A percentile compares a stretch with the other conserved stretches of the same genome.
Evolutionary conservation across 2,329 filamentous ascomycete genomes (phyloP).

Genomic region (Amylocarpus encephaloides): DNA sequence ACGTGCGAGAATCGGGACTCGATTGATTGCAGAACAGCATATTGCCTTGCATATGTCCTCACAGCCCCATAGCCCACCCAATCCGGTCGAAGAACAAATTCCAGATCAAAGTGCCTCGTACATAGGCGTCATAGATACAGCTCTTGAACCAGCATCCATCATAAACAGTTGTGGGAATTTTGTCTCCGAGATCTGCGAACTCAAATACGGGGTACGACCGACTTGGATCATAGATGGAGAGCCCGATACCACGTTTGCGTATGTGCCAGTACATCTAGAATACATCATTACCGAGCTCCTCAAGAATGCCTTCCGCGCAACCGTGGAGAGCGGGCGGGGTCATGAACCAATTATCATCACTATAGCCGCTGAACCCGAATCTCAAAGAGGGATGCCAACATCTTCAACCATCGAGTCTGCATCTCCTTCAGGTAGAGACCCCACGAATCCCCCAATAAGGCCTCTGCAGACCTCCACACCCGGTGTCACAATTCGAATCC

Average conservation of each 20-base stretch:
- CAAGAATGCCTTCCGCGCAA: slow-evolving; percentile 94
- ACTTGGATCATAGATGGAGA: slow-evolving; percentile 76
- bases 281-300: slow-evolving; percentile 96
- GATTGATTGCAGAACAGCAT: slow-evolving; percentile 93
- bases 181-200: slow-evolving; percentile 92
- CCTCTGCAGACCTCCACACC: slow-evolving; percentile 62
- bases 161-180: slow-evolving; percentile 82
- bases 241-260: slow-evolving; percentile 81
- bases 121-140: slow-evolving; percentile 93
- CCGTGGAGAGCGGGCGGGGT: slow-evolving; percentile 75
- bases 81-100: slow-evolving; percentile 42
- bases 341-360: slow-evolving; percentile 84
- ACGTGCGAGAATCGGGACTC: slow-evolving; percentile 85
- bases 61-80: slow-evolving; percentile 59
- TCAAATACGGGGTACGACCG: slow-evolving; percentile 88
- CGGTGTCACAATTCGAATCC: slow-evolving; percentile 89
- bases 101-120: slow-evolving; percentile 54
- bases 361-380: slow-evolving; percentile 60
- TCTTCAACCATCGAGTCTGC: not conserved
- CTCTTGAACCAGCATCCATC: slow-evolving; percentile 71
- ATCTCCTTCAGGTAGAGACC: slow-evolving; percentile 7
- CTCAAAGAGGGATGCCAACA: slow-evolving; percentile 5
- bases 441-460: slow-evolving; percentile 37
- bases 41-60: slow-evolving; percentile 77
- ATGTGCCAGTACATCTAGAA: slow-evolving; percentile 91